Conservation (phyloP, 2,329 filamentous ascomycete species). For the Aspergillus vadensis region DNA sequence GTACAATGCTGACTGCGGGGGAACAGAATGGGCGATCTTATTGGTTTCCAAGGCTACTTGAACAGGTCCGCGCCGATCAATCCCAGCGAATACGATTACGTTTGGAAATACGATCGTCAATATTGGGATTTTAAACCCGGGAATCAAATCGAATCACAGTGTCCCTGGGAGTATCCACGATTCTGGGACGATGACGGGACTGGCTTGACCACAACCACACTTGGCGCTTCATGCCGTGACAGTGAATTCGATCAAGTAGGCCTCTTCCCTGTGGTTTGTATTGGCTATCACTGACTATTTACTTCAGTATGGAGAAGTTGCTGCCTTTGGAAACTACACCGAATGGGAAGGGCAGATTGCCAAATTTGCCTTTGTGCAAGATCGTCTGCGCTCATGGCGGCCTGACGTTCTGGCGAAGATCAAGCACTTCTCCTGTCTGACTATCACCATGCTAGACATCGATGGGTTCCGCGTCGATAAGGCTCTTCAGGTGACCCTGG, state of each 20-base stretch:
- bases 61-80: conserved; percentile 58
- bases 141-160: conserved; percentile 51
- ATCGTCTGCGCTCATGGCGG: conserved; percentile 65
- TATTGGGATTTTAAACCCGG: conserved; percentile 61
- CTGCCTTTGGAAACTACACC: conserved; percentile 62
- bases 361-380: conserved; percentile 67
- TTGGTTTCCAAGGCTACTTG: conserved; percentile 47
- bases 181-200: conserved; percentile 56
- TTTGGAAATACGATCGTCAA: conserved; percentile 55
- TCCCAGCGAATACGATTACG: conserved; percentile 57
- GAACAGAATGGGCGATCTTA: conserved; percentile 57
- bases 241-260: conserved; percentile 61
- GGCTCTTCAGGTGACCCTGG: conserved; percentile 63
- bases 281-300: background rate
- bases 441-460: conserved; percentile 61
- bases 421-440: conserved; percentile 63
- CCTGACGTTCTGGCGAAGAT: conserved; percentile 59
- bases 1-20: background rate
- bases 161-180: conserved; percentile 57
- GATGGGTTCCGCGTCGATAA: conserved; percentile 68
- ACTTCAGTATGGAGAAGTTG: conserved; percentile 57
- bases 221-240: conserved; percentile 26
- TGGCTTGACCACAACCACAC: conserved; percentile 4
- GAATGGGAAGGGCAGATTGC: conserved; percentile 64
- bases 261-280: background rate